Percentiles rank a stretch among this genome's conserved stretches.
These are phyloP conservation scores for Bruguiera hainesii DNA, from an alignment of 441 rosid species.

Conservation along the genomic window DNA sequence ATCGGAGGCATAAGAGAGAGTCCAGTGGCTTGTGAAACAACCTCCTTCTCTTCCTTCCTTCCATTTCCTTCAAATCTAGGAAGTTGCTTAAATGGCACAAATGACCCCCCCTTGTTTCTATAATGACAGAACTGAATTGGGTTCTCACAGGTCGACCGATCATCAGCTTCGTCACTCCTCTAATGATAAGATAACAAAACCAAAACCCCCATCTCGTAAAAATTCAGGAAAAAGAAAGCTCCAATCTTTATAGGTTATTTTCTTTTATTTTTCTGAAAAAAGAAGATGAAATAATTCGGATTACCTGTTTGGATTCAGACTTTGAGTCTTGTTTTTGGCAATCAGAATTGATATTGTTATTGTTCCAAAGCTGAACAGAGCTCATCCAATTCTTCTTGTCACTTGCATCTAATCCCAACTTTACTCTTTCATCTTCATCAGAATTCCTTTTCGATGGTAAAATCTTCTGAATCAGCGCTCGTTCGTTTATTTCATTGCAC, in stretches of 20 bases:
- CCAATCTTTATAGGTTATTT: not conserved
- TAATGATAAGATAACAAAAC: constrained; percentile 12
- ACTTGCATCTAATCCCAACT: constrained; percentile 29
- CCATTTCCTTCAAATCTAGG: constrained; percentile 24
- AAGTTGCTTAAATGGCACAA: constrained; percentile 37
- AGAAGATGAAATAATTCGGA: not conserved
- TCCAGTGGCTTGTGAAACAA: constrained; percentile 42
- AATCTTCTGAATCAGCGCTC: constrained; percentile 53
- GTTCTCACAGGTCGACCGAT: constrained; percentile 38
- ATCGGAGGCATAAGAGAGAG: constrained; percentile 49
- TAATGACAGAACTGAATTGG: constrained; percentile 35
- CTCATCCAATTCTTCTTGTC: constrained; percentile 72
- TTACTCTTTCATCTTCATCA: constrained; percentile 20
- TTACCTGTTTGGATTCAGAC: constrained; percentile 33
- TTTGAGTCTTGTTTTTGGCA: constrained; percentile 24
- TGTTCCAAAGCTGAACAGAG: constrained; percentile 72
- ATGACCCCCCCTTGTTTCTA: constrained; percentile 38
- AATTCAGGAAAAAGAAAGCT: constrained; percentile 6
- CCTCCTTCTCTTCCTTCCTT: constrained; percentile 45
- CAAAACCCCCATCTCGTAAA: constrained; percentile 5
- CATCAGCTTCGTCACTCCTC: constrained; percentile 43
- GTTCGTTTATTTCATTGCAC: constrained; percentile 6
- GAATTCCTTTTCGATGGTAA: constrained; percentile 38
- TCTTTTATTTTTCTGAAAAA: not conserved
- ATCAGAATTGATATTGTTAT: constrained; percentile 24